Conservation (phyloP, 495 filamentous ascomycete genomes). For the Collariella sp. region DNA sequence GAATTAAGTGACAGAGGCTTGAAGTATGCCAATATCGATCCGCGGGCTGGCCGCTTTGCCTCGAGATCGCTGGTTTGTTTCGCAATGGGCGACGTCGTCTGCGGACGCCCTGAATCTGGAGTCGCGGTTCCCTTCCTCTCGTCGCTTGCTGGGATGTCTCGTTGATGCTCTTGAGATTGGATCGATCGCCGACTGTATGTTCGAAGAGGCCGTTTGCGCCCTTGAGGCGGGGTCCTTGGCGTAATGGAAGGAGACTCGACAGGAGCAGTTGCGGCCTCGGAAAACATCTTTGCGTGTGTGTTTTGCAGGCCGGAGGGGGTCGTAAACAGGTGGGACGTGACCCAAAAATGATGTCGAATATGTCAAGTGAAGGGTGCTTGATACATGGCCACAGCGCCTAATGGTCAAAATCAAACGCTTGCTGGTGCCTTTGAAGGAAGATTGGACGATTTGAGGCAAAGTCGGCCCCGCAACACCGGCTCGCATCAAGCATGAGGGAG, state of each 20-base stretch:
- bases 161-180: constrained; percentile 13
- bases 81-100: not conserved
- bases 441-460: too few species aligned
- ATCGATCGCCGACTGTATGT: constrained; percentile 37
- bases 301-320: too few species aligned
- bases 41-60: constrained; percentile 19
- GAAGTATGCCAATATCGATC: constrained; percentile 39
- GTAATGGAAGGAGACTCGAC: not conserved
- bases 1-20: constrained; percentile 20
- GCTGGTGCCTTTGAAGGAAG: too few species aligned
- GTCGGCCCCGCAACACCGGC: too few species aligned
- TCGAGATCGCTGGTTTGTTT: not conserved
- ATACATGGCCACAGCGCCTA: too few species aligned
- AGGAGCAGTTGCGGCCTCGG: not conserved
- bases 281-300: constrained; percentile 5
- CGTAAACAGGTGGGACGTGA: too few species aligned
- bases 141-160: not conserved
- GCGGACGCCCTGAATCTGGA: not conserved
- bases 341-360: too few species aligned
- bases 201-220: constrained; percentile 31
- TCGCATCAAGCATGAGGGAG: too few species aligned
- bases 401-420: too few species aligned
- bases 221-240: not conserved
- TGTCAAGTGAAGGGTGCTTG: too few species aligned
- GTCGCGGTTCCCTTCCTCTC: not conserved